A percentile compares a stretch with the other conserved stretches of the same genome.
phyloP scores from a whole-genome alignment of 2,329 filamentous ascomycete species.

The Ceratocystis huliohia region DNA sequence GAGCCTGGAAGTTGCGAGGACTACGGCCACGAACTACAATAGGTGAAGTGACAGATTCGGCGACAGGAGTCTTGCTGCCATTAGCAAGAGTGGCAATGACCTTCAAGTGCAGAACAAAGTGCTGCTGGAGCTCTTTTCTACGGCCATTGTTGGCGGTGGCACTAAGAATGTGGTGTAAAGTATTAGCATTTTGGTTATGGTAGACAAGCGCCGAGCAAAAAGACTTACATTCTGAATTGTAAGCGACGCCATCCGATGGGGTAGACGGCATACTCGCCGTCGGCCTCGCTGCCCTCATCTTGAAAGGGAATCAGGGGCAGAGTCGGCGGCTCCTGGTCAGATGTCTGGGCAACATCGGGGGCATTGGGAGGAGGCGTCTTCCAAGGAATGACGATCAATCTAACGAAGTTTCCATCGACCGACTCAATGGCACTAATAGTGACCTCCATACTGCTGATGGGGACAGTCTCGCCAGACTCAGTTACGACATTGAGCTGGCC shows the following conservation, averaged over 20 bases:
- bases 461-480: slow-evolving; percentile 71
- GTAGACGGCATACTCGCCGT: slow-evolving; percentile 77
- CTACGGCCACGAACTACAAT: slow-evolving; percentile 90
- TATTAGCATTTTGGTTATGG: slow-evolving; percentile 21
- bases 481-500: slow-evolving; percentile 68
- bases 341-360: slow-evolving; percentile 48
- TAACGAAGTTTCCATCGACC: slow-evolving; percentile 80
- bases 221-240: slow-evolving; percentile 67
- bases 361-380: slow-evolving; percentile 81
- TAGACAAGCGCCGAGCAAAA: not conserved
- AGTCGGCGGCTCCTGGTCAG: slow-evolving; percentile 74
- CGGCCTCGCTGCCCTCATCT: slow-evolving; percentile 45
- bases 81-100: slow-evolving; percentile 73
- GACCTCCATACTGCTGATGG: slow-evolving; percentile 71
- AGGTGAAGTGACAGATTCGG: slow-evolving; percentile 74
- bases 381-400: slow-evolving; percentile 94
- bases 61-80: slow-evolving; percentile 67
- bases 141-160: slow-evolving; percentile 94
- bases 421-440: slow-evolving; percentile 88
- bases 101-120: slow-evolving; percentile 83
- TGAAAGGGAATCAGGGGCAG: slow-evolving; percentile 60
- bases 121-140: slow-evolving; percentile 87
- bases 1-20: slow-evolving; percentile 84
- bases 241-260: slow-evolving; percentile 88
- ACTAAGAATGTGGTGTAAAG: slow-evolving; percentile 31